These are phyloP conservation scores for Arthroderma sp. DNA, from an alignment of 2,329 filamentous ascomycete genomes.

Conservation along the genomic window DNA sequence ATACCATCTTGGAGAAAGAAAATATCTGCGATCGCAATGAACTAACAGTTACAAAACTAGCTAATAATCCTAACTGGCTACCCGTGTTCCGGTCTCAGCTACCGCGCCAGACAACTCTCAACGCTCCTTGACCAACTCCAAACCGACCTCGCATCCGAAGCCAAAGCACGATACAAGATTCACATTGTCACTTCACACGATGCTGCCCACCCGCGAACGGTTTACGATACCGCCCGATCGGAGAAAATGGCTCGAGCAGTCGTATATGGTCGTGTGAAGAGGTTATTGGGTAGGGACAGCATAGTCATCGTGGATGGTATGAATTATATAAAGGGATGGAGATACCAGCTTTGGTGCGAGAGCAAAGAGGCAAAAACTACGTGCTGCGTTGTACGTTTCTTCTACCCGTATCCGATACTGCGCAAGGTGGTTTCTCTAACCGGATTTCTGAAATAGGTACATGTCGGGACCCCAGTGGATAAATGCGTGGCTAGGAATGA, in stretches of 20 bases:
- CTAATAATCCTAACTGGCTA: slow-evolving; percentile 50
- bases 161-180: slow-evolving; percentile 33
- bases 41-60: slow-evolving; percentile 21
- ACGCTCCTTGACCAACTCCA: slow-evolving; percentile 36
- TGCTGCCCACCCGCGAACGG: slow-evolving; percentile 32
- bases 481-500: slow-evolving; percentile 44
- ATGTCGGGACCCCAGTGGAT: slow-evolving; percentile 44
- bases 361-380: slow-evolving; percentile 50
- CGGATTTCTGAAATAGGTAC: slow-evolving; percentile 31
- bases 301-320: slow-evolving; percentile 52
- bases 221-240: slow-evolving; percentile 43
- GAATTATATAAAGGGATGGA: slow-evolving; percentile 57
- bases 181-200: slow-evolving; percentile 29
- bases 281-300: slow-evolving; percentile 42
- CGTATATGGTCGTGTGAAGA: slow-evolving; percentile 48
- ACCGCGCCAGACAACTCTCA: slow-evolving; percentile 46
- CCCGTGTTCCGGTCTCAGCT: slow-evolving; percentile 50
- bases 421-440: not conserved
- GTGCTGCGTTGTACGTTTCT: slow-evolving; percentile 44
- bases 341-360: slow-evolving; percentile 56
- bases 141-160: slow-evolving; percentile 25
- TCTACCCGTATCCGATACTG: not conserved
- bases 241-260: slow-evolving; percentile 53
- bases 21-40: too few relatives aligned
- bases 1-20: too few relatives aligned